Evolutionary conservation across 164 flowering plant species (phyloP).

Genomic region (Chimonanthus salicifolius): DNA sequence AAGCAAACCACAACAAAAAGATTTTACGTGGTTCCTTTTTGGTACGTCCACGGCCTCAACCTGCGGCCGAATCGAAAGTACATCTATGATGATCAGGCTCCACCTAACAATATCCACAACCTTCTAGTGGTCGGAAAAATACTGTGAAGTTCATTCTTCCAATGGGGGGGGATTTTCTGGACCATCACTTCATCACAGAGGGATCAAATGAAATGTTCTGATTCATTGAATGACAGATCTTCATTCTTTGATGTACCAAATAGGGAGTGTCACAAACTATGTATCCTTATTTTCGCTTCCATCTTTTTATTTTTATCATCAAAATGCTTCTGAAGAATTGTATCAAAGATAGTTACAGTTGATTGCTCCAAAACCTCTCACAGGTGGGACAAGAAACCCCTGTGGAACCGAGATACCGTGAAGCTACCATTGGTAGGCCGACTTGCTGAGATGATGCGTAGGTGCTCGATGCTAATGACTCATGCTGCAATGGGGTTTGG

Average conservation of each 20-base stretch:
- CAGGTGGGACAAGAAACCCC: slow-evolving; percentile 92
- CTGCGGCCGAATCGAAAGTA: no score
- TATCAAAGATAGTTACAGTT: neutral
- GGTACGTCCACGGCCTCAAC: no score
- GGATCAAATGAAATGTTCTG: no score
- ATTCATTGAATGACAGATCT: no score
- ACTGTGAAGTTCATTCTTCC: no score
- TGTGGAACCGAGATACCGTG: slow-evolving; percentile 60
- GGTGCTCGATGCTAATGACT: slow-evolving; percentile 69
- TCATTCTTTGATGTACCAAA: neutral
- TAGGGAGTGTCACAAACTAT: neutral
- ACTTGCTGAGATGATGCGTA: slow-evolving; percentile 39
- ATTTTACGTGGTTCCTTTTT: no score
- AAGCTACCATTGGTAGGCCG: slow-evolving; percentile 57
- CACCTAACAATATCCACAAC: no score
- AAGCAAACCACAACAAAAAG: no score
- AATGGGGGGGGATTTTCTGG: no score
- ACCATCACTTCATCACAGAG: no score
- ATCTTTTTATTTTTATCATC: neutral
- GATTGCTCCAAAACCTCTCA: neutral
- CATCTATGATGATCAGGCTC: no score
- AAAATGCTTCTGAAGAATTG: neutral
- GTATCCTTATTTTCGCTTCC: neutral
- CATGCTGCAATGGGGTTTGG: slow-evolving; percentile 85
- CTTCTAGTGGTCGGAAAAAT: no score